Percentiles rank a stretch among this genome's conserved stretches.
These are phyloP conservation scores for Phialemoniopsis sp. DNA, from an alignment of 2,329 filamentous ascomycete species.

Conservation along the genomic window DNA sequence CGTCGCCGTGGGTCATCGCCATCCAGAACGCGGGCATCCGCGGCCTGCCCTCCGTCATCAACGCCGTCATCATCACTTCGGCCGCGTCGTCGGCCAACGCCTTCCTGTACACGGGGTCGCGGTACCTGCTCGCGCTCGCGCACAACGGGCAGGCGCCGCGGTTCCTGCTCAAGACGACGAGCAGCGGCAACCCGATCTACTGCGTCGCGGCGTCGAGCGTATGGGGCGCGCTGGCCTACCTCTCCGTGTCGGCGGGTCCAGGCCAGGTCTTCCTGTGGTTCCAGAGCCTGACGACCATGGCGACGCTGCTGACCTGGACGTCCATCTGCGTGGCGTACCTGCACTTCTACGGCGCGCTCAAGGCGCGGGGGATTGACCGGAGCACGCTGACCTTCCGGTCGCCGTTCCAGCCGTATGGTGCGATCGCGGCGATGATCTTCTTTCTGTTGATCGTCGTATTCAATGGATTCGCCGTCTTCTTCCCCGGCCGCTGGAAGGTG, in stretches of 20 bases:
- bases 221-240: slow-evolving; percentile 41
- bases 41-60: slow-evolving; percentile 47
- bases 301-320: slow-evolving; percentile 25
- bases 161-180: slow-evolving; percentile 44
- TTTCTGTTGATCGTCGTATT: slow-evolving; percentile 37
- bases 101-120: slow-evolving; percentile 46
- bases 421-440: slow-evolving; percentile 36
- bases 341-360: slow-evolving; percentile 27
- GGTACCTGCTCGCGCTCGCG: slow-evolving; percentile 47
- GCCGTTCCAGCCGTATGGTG: slow-evolving; percentile 28
- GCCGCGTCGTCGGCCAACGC: slow-evolving; percentile 53
- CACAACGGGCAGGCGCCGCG: slow-evolving; percentile 46
- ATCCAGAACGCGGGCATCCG: slow-evolving; percentile 44
- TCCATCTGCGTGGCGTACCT: slow-evolving; percentile 22
- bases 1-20: slow-evolving; percentile 44
- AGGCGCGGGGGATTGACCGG: slow-evolving; percentile 30
- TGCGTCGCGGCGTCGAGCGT: slow-evolving; percentile 36
- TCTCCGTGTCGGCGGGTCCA: slow-evolving; percentile 37
- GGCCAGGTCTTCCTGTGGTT: slow-evolving; percentile 51
- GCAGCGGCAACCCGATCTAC: slow-evolving; percentile 43
- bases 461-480: slow-evolving; percentile 38
- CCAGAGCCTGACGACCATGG: slow-evolving; percentile 46
- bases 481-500: slow-evolving; percentile 23
- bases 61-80: slow-evolving; percentile 47
- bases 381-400: slow-evolving; percentile 20